Conservation (phyloP, 2,329 filamentous ascomycete species). For the Talaromyces sp. region DNA sequence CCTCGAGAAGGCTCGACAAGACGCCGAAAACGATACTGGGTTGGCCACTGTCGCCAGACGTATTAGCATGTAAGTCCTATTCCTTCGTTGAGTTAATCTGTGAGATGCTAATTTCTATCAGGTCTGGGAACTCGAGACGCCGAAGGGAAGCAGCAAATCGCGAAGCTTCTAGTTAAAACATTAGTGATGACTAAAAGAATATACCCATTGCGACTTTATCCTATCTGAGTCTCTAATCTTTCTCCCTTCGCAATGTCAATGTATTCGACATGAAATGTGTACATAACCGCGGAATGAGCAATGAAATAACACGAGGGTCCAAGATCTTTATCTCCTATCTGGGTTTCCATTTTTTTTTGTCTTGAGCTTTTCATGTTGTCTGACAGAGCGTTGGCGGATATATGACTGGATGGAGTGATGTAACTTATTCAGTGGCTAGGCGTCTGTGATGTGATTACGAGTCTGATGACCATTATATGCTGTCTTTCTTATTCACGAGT, state of each 20-base stretch:
- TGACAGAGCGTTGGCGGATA: background rate
- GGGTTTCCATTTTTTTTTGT: slow-evolving; percentile 9
- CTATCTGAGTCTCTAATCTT: slow-evolving; percentile 1
- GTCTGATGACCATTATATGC: background rate
- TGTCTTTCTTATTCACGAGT: background rate
- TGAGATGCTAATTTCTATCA: slow-evolving; percentile 8
- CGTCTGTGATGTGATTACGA: background rate
- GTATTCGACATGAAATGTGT: slow-evolving; percentile 11
- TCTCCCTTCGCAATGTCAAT: slow-evolving; percentile 3
- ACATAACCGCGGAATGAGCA: slow-evolving; percentile 14
- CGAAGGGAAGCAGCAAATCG: slow-evolving; percentile 13
- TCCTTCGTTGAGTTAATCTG: background rate
- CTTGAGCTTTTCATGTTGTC: background rate
- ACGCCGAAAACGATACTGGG: slow-evolving; percentile 87
- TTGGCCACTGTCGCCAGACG: slow-evolving; percentile 81
- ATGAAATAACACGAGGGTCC: slow-evolving; percentile 1
- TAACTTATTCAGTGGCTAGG: slow-evolving; percentile 2
- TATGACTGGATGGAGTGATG: background rate
- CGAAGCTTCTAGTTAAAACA: slow-evolving; percentile 9
- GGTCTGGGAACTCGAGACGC: slow-evolving; percentile 15
- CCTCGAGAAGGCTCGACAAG: slow-evolving; percentile 75
- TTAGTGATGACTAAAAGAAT: slow-evolving; percentile 2
- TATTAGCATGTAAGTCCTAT: slow-evolving; percentile 81
- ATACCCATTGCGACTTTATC: slow-evolving; percentile 5
- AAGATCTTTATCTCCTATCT: background rate